Evolutionary conservation across 768 basidiomycete species (phyloP), one percentile per base, ranked within the genome.

Genomic region (Boletus subcaerulescens): DNA sequence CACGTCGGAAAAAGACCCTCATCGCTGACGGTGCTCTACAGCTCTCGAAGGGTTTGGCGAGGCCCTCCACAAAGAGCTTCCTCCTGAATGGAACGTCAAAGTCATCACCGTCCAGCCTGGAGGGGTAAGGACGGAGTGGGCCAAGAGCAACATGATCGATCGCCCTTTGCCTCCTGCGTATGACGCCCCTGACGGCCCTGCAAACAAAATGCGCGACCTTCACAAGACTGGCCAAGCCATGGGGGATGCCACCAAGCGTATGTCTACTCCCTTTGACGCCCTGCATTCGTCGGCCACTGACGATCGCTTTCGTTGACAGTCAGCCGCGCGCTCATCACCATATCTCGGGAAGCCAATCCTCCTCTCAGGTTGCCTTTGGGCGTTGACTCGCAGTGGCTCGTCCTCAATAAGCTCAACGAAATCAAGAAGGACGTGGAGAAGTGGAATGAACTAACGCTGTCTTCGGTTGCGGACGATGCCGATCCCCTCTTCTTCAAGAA

Each of bases 1-100:
- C 9, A 24, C 24, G 24, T 24, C 26, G 15, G n/a, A 9, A 18
- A 18, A 18, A 11, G 4, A 20, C 5, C 11, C 12, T 11, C 3
- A 5, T 1, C 14, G 31, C 41, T 45, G 12, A 54, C 10, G 4
- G 10, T 14, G 8, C 3, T 38, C 29, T 17, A 36, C 29, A 68
- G 67, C 66, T 0, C 55, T 68, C 35, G 67, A 69, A 43, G 66
- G 68, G 8, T 68, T 68, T 36, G 54, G 62, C 10, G 67, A 68
- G 36, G 50, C 18, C 4, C 55, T 68, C 3, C 49, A 67, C 10
- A 60, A 60, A 42, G 66, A 68, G 26, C 64, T 68, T 0, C 41
- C 7, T 12, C 47, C 65, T 1, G 61, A 66, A 20, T 68, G 66
- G 66, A 68, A 68, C 36, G 69, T 68, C 38, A 67, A 58, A 45